Conservation (phyloP, 306 rosid genomes). For the Cucurbita pepo region DNA sequence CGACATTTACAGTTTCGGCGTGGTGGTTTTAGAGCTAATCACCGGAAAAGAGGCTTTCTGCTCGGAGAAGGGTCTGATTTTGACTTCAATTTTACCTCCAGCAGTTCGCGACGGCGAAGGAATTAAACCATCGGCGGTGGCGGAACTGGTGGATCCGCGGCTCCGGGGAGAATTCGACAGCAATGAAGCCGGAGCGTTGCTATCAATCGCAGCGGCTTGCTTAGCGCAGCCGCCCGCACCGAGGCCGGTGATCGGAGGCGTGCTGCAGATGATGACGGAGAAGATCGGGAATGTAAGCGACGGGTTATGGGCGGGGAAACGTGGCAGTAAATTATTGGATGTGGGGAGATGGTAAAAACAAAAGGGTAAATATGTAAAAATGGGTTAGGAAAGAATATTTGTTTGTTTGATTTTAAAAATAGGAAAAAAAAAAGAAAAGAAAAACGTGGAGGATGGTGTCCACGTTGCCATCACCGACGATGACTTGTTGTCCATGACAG, state of each 20-base stretch:
- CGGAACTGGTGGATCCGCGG: conserved; percentile 16
- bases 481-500: background rate
- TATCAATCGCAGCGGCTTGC: conserved; percentile 18
- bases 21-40: conserved; percentile 21
- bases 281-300: background rate
- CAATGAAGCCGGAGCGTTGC: conserved; percentile 18
- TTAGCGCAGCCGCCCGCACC: conserved; percentile 21
- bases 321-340: background rate
- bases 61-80: conserved; percentile 11
- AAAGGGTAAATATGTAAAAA: background rate
- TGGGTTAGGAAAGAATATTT: background rate
- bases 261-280: conserved; percentile 9
- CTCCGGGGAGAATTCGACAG: conserved; percentile 13
- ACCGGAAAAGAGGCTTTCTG: conserved; percentile 31
- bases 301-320: background rate
- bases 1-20: conserved; percentile 37
- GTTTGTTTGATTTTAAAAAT: background rate
- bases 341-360: background rate
- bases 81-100: conserved; percentile 9
- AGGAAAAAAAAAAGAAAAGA: background rate
- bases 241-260: conserved; percentile 18
- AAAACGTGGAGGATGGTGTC: background rate
- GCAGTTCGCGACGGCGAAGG: background rate
- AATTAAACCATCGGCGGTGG: background rate
- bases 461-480: conserved; percentile 6